Base-by-base conservation (phyloP, 805 yeast species). In the Candida mattraensis region DNA sequence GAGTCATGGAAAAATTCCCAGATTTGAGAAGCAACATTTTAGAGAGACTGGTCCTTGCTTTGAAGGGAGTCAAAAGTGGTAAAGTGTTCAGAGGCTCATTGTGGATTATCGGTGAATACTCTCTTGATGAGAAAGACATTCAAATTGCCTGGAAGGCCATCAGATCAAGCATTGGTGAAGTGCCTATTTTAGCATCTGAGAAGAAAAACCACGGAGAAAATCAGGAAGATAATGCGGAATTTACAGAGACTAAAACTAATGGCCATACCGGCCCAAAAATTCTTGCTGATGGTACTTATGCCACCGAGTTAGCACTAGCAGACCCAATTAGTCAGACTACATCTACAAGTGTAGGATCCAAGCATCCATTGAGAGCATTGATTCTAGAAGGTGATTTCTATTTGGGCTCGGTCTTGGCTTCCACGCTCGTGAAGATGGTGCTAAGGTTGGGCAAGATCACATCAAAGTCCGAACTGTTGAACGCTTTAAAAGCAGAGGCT, bases 281-380 rank as follows among this genome's bases (percentile, higher is more conserved):
- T 40, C 72, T 93, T 47, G 96, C 99, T n/a, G 99, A 93, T 66
- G 99, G 99, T 51, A 93, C 99, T 0, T 93, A 93, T 63, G 99
- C 99, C 18, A 86, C 96, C 26, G 99, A 93, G 64, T 78, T 79
- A 45, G 93, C 95, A 0, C 64, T 82, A 39, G 83, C 83, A 11
- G 65, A 67, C 14, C 58, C 59, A n/a, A 42, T 42, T 14, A 42
- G 50, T 16, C 46, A 46, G 11, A 60, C 58, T 5, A 66, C 71
- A n/a, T 59, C 61, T 11, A 47, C 53, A 15, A 18, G 32, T 4
- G 20, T 25, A 3, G 11, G 35, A 2, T 18, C 45, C 16, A 72
- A 70, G 48, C 87, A 89, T 18, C 87, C 95, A 29, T 67, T 94
- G 50, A 83, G 99, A 54, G 77, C 80, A 40, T 76, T 87, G 31